Evolutionary conservation across 768 basidiomycete species (phyloP).

Genomic region (Lactarius quietus): DNA sequence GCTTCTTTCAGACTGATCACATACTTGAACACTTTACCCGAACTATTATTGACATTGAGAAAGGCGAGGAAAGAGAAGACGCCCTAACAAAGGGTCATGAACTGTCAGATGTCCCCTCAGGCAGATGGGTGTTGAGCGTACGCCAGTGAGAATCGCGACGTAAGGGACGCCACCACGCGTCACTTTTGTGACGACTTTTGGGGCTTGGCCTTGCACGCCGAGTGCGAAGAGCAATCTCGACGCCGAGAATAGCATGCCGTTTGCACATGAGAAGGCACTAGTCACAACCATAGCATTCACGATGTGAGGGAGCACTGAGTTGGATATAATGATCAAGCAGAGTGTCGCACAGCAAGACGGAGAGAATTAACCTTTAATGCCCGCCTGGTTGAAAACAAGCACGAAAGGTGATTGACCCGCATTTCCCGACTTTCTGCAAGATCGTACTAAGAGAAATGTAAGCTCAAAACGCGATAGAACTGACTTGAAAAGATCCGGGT

Average conservation of each 20-base stretch:
- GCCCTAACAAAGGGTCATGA: slow-evolving; percentile 5
- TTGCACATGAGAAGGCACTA: slow-evolving; percentile 26
- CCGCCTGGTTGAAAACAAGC: slow-evolving; percentile 23
- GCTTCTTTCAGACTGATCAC: neutral
- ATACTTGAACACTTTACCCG: slow-evolving; percentile 24
- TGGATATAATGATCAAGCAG: neutral
- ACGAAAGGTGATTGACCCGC: slow-evolving; percentile 27
- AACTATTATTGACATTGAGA: slow-evolving; percentile 15
- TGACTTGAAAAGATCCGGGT: slow-evolving; percentile 23
- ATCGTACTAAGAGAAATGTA: neutral
- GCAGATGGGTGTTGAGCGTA: neutral
- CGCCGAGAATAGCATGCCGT: slow-evolving; percentile 24
- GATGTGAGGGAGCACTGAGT: slow-evolving; percentile 23
- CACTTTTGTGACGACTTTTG: slow-evolving; percentile 18
- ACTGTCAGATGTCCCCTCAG: too few relatives aligned
- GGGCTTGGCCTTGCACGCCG: slow-evolving; percentile 24
- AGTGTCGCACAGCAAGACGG: too few relatives aligned
- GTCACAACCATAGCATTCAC: slow-evolving; percentile 25
- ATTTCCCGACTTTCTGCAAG: slow-evolving; percentile 19
- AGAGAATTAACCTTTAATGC: slow-evolving; percentile 22
- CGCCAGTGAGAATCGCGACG: slow-evolving; percentile 17
- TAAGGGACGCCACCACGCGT: slow-evolving; percentile 19
- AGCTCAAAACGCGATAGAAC: neutral
- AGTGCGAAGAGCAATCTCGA: slow-evolving; percentile 24
- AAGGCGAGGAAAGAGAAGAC: slow-evolving; percentile 24